phyloP scores from a whole-genome alignment of 2,329 filamentous ascomycete species.

The Thermomyces lanuginosus region DNA sequence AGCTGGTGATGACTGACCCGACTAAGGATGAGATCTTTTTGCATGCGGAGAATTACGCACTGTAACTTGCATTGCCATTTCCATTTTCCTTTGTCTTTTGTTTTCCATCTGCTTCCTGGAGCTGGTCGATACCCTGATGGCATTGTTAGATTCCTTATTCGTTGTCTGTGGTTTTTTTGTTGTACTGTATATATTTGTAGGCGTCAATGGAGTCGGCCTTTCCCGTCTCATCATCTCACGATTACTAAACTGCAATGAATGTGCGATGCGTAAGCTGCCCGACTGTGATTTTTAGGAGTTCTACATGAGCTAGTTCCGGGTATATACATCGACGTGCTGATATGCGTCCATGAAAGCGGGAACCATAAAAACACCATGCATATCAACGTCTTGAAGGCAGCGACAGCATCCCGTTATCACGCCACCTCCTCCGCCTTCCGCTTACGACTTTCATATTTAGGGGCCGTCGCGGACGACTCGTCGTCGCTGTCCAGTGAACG shows the following conservation, averaged over 20 bases:
- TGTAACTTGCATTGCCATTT: slow-evolving; percentile 30
- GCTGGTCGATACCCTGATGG: not conserved
- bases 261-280: too few relatives aligned
- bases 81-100: not conserved
- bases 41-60: slow-evolving; percentile 87
- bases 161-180: not conserved
- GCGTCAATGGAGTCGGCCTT: too few relatives aligned
- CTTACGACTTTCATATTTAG: slow-evolving; percentile 5
- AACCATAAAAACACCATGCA: too few relatives aligned
- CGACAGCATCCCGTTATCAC: slow-evolving; percentile 1
- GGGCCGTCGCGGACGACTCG: slow-evolving; percentile 5
- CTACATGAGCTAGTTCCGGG: too few relatives aligned
- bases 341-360: too few relatives aligned
- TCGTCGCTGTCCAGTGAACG: slow-evolving; percentile 14
- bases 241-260: too few relatives aligned
- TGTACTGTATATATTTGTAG: slow-evolving; percentile 3
- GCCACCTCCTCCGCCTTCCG: slow-evolving; percentile 6
- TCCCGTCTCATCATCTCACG: not conserved
- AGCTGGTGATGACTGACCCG: slow-evolving; percentile 63
- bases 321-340: too few relatives aligned
- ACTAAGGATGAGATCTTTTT: slow-evolving; percentile 78
- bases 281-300: too few relatives aligned
- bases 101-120: not conserved
- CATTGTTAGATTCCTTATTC: not conserved
- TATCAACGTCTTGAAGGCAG: too few relatives aligned